Evolutionary conservation across 495 filamentous ascomycete species (phyloP).

Genomic region (Penicillium coprophilum): DNA sequence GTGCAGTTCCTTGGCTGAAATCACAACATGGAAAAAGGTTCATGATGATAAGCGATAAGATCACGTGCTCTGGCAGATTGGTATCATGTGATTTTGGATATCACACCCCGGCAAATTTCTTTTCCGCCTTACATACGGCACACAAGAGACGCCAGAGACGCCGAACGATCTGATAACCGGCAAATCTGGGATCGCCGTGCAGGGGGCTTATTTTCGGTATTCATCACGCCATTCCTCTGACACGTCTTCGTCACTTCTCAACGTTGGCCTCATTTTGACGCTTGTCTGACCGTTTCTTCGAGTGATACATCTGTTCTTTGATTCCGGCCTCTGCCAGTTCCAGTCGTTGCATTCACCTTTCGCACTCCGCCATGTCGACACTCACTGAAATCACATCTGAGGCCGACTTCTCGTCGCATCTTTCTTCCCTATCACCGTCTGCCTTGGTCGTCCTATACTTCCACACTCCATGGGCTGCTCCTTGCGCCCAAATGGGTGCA

Average conservation of each 20-base stretch:
- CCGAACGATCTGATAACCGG: constrained; percentile 32
- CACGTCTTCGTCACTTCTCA: background rate
- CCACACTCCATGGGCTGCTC: constrained; percentile 95
- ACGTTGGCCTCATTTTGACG: background rate
- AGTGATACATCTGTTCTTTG: background rate
- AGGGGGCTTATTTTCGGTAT: constrained; percentile 1
- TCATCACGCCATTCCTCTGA: constrained; percentile 28
- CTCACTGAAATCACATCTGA: constrained; percentile 72
- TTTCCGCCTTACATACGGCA: background rate
- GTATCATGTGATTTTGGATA: background rate
- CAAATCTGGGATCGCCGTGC: constrained; percentile 27
- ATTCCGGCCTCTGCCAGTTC: constrained; percentile 3
- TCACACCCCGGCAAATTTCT: background rate
- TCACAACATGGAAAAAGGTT: constrained; percentile 7
- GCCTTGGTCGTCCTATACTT: constrained; percentile 84
- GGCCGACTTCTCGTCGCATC: constrained; percentile 63
- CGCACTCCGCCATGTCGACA: constrained; percentile 57
- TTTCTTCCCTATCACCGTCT: constrained; percentile 61
- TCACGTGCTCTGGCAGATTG: background rate
- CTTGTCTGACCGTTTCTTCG: background rate
- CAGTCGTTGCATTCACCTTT: constrained; percentile 15
- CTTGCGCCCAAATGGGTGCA: constrained; percentile 89
- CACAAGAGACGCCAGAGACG: background rate
- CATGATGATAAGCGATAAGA: constrained; percentile 19
- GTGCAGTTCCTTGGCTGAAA: background rate